Conservation (phyloP, 495 filamentous ascomycete species). For the Aspergillus kassunensis region DNA sequence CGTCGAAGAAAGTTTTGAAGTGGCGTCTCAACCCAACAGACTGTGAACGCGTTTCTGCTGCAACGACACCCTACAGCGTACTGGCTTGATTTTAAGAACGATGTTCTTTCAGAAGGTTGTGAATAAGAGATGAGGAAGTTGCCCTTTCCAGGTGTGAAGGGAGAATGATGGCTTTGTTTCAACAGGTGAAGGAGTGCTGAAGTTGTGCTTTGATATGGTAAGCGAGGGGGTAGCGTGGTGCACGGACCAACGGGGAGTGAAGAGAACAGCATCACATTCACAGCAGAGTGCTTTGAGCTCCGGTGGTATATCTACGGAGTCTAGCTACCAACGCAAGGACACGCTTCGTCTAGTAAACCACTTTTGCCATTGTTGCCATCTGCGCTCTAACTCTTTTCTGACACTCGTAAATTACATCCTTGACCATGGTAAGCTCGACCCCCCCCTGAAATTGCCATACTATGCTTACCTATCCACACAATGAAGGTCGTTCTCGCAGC, state of each 20-base stretch:
- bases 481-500: slow-evolving; percentile 92
- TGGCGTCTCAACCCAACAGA: slow-evolving; percentile 18
- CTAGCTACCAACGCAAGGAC: slow-evolving; percentile 22
- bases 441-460: slow-evolving; percentile 10
- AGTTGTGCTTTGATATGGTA: slow-evolving; percentile 27
- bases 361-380: background rate
- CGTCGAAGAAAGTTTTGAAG: slow-evolving; percentile 21
- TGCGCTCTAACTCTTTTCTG: background rate
- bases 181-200: slow-evolving; percentile 13
- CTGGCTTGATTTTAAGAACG: no score
- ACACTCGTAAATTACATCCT: background rate
- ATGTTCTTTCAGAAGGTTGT: no score
- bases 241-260: slow-evolving; percentile 37
- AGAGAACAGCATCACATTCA: slow-evolving; percentile 45
- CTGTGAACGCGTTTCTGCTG: no score
- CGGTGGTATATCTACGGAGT: slow-evolving; percentile 28
- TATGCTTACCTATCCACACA: slow-evolving; percentile 24
- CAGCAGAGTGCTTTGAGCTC: no score
- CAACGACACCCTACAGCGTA: no score
- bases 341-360: background rate
- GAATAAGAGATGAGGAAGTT: no score
- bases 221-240: slow-evolving; percentile 39
- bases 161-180: background rate
- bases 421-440: slow-evolving; percentile 17
- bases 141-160: background rate